Evolutionary conservation across 768 basidiomycete species (phyloP), one percentile per base, ranked within the genome.

Genomic region (Dioszegia aurantiaca): DNA sequence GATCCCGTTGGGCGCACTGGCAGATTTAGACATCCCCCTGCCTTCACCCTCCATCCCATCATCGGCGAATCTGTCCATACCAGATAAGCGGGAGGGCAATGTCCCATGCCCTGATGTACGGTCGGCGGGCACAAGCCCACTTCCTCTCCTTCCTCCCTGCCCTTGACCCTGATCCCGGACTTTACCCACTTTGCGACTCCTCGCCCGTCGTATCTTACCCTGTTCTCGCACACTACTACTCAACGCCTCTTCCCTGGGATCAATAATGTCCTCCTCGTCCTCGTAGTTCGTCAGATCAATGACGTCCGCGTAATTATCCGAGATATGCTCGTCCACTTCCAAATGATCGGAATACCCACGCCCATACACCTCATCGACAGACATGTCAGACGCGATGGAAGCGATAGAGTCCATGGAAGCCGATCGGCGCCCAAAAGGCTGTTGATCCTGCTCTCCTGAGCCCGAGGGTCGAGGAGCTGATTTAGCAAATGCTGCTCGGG

Each of bases 211-310:
- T n/a, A 83, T 61, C 64, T 80, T 83, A 14, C 87, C 87, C 68
- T 85, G 83, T 68, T 83, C 83, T 71, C 80, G 81, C 30, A 89
- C 75, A 28, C 74, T 76, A 27, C 77, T 70, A 51, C 81, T 84
- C 24, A 89, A 77, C 41, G 68, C 52, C 59, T 77, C 73, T 64
- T 88, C 87, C 8, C 82, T 85, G 1, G 83, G 83, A 19, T 83
- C 73, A 16, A 79, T 76, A 14, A 81, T 77, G 59, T 87, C 83
- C 55, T 79, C 79, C 61, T 90, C 88, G 24, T 87, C 87, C 59
- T 89, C 86, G 67, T 88, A 90, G 67, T 88, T 86, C 4, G 87
- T 87, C 58, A 86, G 76, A 62, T 89, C 86, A 4, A 86, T 75
- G 1, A 83, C 80, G 28, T 72, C 70, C 10, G 64, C 60, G 48